Percentiles rank a stretch among this genome's conserved stretches.
These are phyloP conservation scores for Mortierella sp. DNA, from an alignment of 371 early-diverging fungal species.

Conservation along the genomic window DNA sequence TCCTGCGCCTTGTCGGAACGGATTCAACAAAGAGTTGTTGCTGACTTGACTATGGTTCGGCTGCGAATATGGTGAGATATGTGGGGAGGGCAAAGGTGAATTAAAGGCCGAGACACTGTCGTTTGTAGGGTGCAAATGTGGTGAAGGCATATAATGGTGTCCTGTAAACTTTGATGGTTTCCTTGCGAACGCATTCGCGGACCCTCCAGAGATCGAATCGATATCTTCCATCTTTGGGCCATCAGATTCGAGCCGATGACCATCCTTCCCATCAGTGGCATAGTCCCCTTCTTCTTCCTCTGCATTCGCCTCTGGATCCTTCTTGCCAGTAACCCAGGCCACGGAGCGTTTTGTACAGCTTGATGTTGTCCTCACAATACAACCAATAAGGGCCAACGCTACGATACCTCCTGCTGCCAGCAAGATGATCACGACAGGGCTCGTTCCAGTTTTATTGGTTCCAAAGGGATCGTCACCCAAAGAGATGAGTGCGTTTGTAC, in stretches of 20 bases:
- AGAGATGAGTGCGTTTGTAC: conserved; percentile 20
- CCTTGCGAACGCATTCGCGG: conserved; percentile 4
- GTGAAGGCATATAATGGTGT: conserved; percentile 29
- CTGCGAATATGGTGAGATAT: conserved; percentile 35
- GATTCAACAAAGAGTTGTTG: conserved; percentile 33
- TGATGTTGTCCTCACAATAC: conserved; percentile 30
- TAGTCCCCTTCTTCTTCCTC: neutral
- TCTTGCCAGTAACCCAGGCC: conserved; percentile 19
- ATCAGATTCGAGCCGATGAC: neutral
- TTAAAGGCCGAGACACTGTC: conserved; percentile 22
- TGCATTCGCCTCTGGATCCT: neutral
- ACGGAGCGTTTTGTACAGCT: conserved; percentile 19
- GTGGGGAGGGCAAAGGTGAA: conserved; percentile 26
- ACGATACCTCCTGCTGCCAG: conserved; percentile 32
- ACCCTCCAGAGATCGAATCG: neutral
- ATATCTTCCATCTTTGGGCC: too few species aligned
- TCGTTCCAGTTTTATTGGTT: conserved; percentile 28
- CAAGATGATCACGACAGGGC: conserved; percentile 39
- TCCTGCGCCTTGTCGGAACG: conserved; percentile 26
- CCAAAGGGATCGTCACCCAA: conserved; percentile 47
- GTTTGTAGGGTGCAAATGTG: conserved; percentile 7
- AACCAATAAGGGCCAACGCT: conserved; percentile 37
- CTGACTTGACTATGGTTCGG: conserved; percentile 34
- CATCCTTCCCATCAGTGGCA: conserved; percentile 2
- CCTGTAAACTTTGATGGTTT: conserved; percentile 44